Base-by-base conservation (phyloP, 2,329 filamentous ascomycete species). In the Pestalotiopsis sp. region DNA sequence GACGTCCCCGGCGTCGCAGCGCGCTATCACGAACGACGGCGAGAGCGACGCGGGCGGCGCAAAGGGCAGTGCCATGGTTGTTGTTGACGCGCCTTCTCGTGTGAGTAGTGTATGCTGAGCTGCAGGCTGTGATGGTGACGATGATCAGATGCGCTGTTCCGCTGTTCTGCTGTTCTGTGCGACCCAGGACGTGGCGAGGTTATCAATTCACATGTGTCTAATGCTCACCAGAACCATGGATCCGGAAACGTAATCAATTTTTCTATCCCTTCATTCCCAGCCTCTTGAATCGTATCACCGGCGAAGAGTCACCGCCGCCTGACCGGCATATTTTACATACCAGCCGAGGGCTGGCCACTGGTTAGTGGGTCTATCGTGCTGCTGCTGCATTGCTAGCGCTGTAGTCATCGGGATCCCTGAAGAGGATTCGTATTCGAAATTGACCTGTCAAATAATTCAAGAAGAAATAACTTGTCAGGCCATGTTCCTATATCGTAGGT, bases 1-100 rank as follows among this genome's bases (percentile, higher is more conserved):
- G 13, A 79, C 64, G 65, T 82, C 79, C 36, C 72, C 71, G 14
- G 65, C 31, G 3, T 75, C 78, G 66, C 73, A 72, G 49, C 61
- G 68, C 49, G 75, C 72, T n/a, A 77, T 68, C 40, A 70, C 69
- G 70, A 78, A 76, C 13, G 69, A 70, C 2, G 74, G 65, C 14
- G 73, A 61, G 4, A 78, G 71, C 27, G 69, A 72, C 4, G 72
- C n/a, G 31, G 75, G 75, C 2, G 66, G 20, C 13, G 69, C 56
- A 65, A 77, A 78, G 1, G 77, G 76, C 25, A 78, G 70, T 27
- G 72, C 66, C 75, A 77, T 77, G 23, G 14, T 23, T 52, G 14
- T 20, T 56, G 40, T 14, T 14, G n/a, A 9, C 17, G 45, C 31
- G 31, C 31, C 25, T 52, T 12, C 27, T 70, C 17, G 45, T 9